Evolutionary conservation across 1,284 basidiomycete genomes (phyloP), one percentile per base, ranked within the genome.

Genomic region (Ceratobasidium theobromae): DNA sequence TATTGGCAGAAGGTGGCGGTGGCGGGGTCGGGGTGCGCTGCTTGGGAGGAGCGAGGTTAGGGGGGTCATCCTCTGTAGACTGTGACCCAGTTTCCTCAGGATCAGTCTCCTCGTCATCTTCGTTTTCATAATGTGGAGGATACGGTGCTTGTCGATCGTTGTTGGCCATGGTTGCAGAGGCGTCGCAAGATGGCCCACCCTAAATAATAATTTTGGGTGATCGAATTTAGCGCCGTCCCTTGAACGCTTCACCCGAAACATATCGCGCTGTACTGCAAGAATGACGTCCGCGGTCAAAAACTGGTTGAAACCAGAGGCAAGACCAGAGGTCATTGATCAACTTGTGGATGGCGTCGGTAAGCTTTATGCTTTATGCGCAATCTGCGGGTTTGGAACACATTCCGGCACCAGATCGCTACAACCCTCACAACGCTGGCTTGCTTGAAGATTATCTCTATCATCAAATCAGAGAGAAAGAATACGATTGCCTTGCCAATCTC

Each of bases 371-470:
- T 66, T 48, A 3, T 58, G 27, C 21, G 38, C 28, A 30, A 30
- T 23, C 49, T 41, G 21, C 49, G 40, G 32, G 11, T 41, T 55
- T 53, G 30, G 49, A 53, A 68, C 45, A 53, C n/a, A 33, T 65
- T 57, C 45, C 45, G 65, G 70, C 66, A 45, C 41, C 71, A 95
- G 94, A 98, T 81, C 87, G 95, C 69, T 98, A 98, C 79, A 98
- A 98, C 78, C 95, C 95, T 41, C 89, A 90, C 67, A 98, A 97
- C 77, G 86, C 96, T 68, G 82, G 86, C 45, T 91, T 95, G 70
- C 86, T 98, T 68, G 93, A 97, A 79, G 95, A 97, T 75, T 98
- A 98, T 79, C 86, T 98, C 67, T 91, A 89, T 74, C 86, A 92
- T 75, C 95, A 98, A 78, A 91, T 94, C 72, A 83, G 91, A 72